phyloP scores from a whole-genome alignment of 805 yeast species.

The Candida sanyiensis region DNA sequence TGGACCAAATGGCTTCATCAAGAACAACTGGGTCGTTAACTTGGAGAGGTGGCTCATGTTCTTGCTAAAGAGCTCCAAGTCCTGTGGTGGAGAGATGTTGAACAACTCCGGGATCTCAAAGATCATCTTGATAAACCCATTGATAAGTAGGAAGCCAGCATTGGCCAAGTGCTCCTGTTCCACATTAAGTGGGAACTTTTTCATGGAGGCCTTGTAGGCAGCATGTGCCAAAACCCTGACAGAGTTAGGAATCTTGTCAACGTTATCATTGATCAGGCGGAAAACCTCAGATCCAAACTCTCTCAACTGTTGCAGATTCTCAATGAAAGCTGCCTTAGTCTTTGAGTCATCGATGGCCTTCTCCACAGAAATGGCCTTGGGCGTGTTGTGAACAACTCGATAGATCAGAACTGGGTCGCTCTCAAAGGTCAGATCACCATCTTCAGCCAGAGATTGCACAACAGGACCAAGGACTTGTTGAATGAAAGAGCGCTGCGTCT shows the following conservation, averaged over 20 bases:
- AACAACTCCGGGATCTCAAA: slow-evolving; percentile 50
- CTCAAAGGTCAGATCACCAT: slow-evolving; percentile 54
- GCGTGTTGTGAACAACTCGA: slow-evolving; percentile 32
- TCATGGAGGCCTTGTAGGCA: slow-evolving; percentile 34
- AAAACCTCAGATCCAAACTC: slow-evolving; percentile 62
- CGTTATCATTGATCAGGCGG: slow-evolving; percentile 39
- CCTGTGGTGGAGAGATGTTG: slow-evolving; percentile 37
- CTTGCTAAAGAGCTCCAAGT: slow-evolving; percentile 23
- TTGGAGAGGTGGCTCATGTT: slow-evolving; percentile 55
- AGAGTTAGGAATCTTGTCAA: slow-evolving; percentile 48
- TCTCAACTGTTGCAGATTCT: slow-evolving; percentile 68
- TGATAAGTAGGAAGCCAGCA: slow-evolving; percentile 60
- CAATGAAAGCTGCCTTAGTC: slow-evolving; percentile 65
- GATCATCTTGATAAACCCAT: slow-evolving; percentile 43
- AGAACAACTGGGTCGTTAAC: slow-evolving; percentile 57
- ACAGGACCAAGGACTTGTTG: slow-evolving; percentile 33
- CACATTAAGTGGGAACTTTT: slow-evolving; percentile 50
- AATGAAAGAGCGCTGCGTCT: slow-evolving; percentile 31
- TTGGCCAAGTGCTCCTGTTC: slow-evolving; percentile 58
- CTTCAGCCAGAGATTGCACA: slow-evolving; percentile 30
- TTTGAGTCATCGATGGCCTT: slow-evolving; percentile 73
- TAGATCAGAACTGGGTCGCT: slow-evolving; percentile 69
- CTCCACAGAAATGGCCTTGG: slow-evolving; percentile 44
- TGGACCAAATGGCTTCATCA: slow-evolving; percentile 59
- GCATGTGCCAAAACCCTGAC: slow-evolving; percentile 50